A percentile compares a stretch with the other conserved stretches of the same genome.
Evolutionary conservation across 805 yeast genomes (phyloP).

Genomic region (Jamesozyma piceae): DNA sequence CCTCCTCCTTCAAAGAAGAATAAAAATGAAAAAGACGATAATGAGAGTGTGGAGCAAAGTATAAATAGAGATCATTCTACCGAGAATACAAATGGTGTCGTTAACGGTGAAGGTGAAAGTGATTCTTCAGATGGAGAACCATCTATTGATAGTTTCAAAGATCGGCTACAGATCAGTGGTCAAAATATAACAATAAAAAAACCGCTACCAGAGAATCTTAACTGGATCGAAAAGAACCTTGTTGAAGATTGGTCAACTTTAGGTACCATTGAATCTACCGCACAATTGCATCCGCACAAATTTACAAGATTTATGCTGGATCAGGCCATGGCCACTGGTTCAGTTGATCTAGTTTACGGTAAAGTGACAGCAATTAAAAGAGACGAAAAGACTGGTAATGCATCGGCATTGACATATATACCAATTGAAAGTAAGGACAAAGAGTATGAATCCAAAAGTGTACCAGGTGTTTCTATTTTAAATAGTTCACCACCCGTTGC

Average conservation of each 20-base stretch:
- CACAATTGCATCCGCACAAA: conserved; percentile 92
- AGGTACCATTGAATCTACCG: conserved; percentile 83
- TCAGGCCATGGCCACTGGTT: conserved; percentile 72
- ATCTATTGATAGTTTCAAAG: not conserved
- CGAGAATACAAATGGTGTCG: not conserved
- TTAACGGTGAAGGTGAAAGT: conserved; percentile 21
- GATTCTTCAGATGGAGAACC: conserved; percentile 3
- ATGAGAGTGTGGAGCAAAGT: not conserved
- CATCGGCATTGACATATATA: conserved; percentile 60
- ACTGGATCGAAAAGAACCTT: conserved; percentile 63
- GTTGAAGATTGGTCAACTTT: conserved; percentile 67
- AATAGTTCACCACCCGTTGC: too few species aligned
- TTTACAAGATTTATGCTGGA: conserved; percentile 78
- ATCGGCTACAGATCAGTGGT: not conserved
- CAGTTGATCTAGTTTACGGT: conserved; percentile 78
- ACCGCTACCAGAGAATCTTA: conserved; percentile 51
- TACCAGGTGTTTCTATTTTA: conserved; percentile 20
- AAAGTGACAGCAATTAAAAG: conserved; percentile 63
- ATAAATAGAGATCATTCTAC: not conserved
- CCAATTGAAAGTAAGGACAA: conserved; percentile 27
- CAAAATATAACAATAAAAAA: not conserved
- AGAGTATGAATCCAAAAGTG: conserved; percentile 10
- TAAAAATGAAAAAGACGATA: not conserved
- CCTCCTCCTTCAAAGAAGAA: conserved; percentile 1
- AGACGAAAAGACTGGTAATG: conserved; percentile 54